A percentile compares a stretch with the other conserved stretches of the same genome.
phyloP scores from a whole-genome alignment of 2,329 filamentous ascomycete species.

The Trichophyton mentagrophytes region DNA sequence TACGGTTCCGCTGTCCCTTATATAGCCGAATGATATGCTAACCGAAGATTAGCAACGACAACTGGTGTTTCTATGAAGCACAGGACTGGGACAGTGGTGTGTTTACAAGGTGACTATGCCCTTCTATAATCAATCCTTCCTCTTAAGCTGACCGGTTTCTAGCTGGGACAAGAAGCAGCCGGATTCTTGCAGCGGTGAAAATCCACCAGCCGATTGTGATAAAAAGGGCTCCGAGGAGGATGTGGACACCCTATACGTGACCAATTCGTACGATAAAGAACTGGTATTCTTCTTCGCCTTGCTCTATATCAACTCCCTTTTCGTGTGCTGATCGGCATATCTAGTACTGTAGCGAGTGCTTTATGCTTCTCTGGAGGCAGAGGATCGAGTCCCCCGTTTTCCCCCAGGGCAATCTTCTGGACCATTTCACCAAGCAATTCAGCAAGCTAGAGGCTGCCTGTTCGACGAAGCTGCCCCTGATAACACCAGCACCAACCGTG shows the following conservation, averaged over 20 bases:
- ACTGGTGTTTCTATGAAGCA: constrained; percentile 14
- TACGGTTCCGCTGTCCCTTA: neutral
- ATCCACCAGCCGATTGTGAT: constrained; percentile 8
- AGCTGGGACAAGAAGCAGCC: constrained; percentile 6
- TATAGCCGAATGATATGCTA: neutral
- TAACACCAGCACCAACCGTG: constrained; percentile 8
- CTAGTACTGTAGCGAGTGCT: constrained; percentile 16
- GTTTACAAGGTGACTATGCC: constrained; percentile 8
- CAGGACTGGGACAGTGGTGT: constrained; percentile 13
- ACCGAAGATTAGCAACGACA: constrained; percentile 10
- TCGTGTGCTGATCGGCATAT: neutral
- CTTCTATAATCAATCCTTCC: neutral
- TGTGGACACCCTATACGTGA: constrained; percentile 9
- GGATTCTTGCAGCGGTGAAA: constrained; percentile 10
- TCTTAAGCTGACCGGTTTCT: neutral
- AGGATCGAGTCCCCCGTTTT: constrained; percentile 12
- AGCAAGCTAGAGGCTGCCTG: constrained; percentile 11
- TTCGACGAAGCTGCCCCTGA: constrained; percentile 7
- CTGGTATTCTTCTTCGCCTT: constrained; percentile 7
- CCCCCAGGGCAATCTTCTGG: constrained; percentile 11
- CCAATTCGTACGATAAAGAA: constrained; percentile 12
- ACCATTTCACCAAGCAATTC: constrained; percentile 14
- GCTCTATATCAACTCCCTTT: no score
- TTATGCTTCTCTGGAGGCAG: constrained; percentile 14
- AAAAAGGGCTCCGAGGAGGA: constrained; percentile 1